These are phyloP conservation scores for Xeromyces bisporus DNA, from an alignment of 495 filamentous ascomycete genomes.

Conservation along the genomic window DNA sequence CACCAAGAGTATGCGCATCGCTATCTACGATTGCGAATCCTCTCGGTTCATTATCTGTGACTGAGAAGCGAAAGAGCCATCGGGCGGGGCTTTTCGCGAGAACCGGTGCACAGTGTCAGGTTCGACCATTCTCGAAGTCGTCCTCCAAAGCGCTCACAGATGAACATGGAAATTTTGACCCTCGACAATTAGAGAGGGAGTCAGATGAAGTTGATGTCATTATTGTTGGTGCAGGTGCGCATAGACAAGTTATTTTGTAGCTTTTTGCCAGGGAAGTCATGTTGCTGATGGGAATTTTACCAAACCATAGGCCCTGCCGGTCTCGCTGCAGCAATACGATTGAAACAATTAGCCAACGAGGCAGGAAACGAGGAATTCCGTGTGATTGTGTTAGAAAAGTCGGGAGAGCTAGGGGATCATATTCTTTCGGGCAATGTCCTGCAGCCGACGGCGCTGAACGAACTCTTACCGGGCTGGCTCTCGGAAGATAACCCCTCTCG, in stretches of 20 bases:
- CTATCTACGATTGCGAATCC: slow-evolving; percentile 11
- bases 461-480: slow-evolving; percentile 89
- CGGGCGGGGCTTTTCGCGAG: slow-evolving; percentile 10
- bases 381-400: slow-evolving; percentile 86
- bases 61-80: slow-evolving; percentile 9
- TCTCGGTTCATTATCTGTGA: slow-evolving; percentile 8
- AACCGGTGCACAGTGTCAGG: slow-evolving; percentile 9
- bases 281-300: slow-evolving; percentile 6
- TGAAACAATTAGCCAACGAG: slow-evolving; percentile 91
- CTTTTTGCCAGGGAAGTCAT: slow-evolving; percentile 1
- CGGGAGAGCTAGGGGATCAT: slow-evolving; percentile 86
- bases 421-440: slow-evolving; percentile 94
- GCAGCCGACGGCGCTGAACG: slow-evolving; percentile 73
- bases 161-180: slow-evolving; percentile 52
- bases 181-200: slow-evolving; percentile 60
- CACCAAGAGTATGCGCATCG: slow-evolving; percentile 14
- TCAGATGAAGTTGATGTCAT: slow-evolving; percentile 89
- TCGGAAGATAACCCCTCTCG: slow-evolving; percentile 67
- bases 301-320: slow-evolving; percentile 59
- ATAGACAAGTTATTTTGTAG: background rate
- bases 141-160: slow-evolving; percentile 31
- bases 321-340: slow-evolving; percentile 75
- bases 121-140: slow-evolving; percentile 33
- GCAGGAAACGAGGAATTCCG: slow-evolving; percentile 94
- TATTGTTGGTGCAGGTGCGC: slow-evolving; percentile 77